Evolutionary conservation across 768 basidiomycete genomes (phyloP).

Genomic region (Leccinum olivaceopallidum): DNA sequence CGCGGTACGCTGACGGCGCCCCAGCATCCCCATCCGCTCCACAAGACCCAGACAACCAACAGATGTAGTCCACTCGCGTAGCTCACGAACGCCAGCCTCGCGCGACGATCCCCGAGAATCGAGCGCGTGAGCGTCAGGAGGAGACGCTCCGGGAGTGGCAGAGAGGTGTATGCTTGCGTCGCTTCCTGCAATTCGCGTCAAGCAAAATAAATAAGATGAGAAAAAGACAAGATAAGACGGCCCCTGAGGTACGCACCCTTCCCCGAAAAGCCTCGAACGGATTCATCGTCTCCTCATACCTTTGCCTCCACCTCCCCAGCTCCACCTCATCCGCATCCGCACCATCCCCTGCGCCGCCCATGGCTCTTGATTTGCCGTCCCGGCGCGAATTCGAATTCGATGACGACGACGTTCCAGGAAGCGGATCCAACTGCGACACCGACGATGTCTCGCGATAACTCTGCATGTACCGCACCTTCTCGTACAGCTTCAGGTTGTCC

Average conservation of each 20-base stretch:
- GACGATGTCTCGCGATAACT: constrained; percentile 81
- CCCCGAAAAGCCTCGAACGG: constrained; percentile 98
- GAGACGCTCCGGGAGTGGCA: constrained; percentile 90
- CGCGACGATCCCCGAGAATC: constrained; percentile 85
- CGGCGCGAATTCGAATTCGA: constrained; percentile 4
- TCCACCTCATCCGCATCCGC: constrained; percentile 52
- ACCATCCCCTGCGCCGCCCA: constrained; percentile 22
- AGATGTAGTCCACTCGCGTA: constrained; percentile 82
- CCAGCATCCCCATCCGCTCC: constrained; percentile 62
- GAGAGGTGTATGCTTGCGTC: constrained; percentile 85
- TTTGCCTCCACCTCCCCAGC: constrained; percentile 83
- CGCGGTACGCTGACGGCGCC: constrained; percentile 27
- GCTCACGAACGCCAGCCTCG: constrained; percentile 85
- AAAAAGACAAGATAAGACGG: not conserved
- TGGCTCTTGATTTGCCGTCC: not conserved
- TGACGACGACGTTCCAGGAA: constrained; percentile 44
- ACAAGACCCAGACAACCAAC: constrained; percentile 74
- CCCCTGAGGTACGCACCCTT: constrained; percentile 56
- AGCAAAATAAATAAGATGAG: not conserved
- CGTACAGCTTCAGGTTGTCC: constrained; percentile 97
- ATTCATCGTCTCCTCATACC: constrained; percentile 98
- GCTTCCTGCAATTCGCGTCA: constrained; percentile 68
- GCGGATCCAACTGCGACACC: constrained; percentile 67
- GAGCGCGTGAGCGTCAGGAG: constrained; percentile 83
- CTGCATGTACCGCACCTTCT: constrained; percentile 99